phyloP scores from a whole-genome alignment of 2,329 filamentous ascomycete species.

The Pseudonectria buxi region DNA sequence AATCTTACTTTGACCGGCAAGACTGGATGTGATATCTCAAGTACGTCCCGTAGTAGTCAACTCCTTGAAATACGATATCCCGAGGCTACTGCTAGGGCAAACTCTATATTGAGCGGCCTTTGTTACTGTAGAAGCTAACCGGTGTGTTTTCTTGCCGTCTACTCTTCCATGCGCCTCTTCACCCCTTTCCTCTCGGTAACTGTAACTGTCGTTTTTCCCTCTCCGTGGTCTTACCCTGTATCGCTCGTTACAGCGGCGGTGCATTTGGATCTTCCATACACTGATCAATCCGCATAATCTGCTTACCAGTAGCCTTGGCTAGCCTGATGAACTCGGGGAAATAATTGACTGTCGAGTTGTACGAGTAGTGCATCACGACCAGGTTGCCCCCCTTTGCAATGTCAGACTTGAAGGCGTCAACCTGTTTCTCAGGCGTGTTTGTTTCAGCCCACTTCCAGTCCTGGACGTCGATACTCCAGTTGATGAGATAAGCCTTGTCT shows the following conservation, averaged over 20 bases:
- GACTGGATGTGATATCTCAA: too few species aligned
- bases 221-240: too few species aligned
- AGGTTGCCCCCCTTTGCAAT: slow-evolving; percentile 55
- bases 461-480: slow-evolving; percentile 65
- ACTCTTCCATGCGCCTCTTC: too few species aligned
- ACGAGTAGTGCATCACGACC: slow-evolving; percentile 65
- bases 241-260: slow-evolving; percentile 33
- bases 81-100: too few species aligned
- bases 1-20: too few species aligned
- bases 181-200: too few species aligned
- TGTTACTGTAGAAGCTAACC: too few species aligned
- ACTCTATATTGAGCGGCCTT: too few species aligned
- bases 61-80: too few species aligned
- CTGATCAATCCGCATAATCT: slow-evolving; percentile 60
- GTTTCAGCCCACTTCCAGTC: slow-evolving; percentile 63
- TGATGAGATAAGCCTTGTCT: slow-evolving; percentile 51
- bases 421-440: slow-evolving; percentile 57
- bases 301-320: slow-evolving; percentile 56
- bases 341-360: slow-evolving; percentile 56
- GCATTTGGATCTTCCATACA: slow-evolving; percentile 57
- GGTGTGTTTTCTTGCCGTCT: too few species aligned
- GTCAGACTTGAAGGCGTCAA: slow-evolving; percentile 58
- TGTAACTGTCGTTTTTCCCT: too few species aligned
- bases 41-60: too few species aligned
- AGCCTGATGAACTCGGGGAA: slow-evolving; percentile 58